Percentiles rank a stretch among this genome's conserved stretches.
Evolutionary conservation across 1,284 basidiomycete species (phyloP).

Genomic region (Trichosporon sp.): DNA sequence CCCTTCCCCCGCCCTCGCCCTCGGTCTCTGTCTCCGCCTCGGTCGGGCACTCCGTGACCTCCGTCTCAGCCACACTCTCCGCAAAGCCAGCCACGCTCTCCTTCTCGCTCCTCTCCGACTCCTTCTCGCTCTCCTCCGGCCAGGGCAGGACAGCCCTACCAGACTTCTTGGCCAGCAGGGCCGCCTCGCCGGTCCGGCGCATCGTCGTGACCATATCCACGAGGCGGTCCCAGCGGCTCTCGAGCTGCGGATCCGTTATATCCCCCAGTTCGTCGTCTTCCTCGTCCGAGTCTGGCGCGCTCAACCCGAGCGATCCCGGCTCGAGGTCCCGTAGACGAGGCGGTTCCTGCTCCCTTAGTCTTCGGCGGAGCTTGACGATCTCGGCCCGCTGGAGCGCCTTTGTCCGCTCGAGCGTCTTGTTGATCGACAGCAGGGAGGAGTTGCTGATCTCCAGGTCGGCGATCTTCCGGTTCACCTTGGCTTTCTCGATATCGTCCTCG

Average conservation of each 20-base stretch:
- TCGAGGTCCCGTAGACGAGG: background rate
- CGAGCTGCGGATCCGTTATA: conserved; percentile 33
- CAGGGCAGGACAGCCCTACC: background rate
- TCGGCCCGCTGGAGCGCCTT: conserved; percentile 43
- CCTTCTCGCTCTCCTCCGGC: background rate
- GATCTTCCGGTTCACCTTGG: conserved; percentile 42
- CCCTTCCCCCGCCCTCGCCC: no score
- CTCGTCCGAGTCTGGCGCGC: background rate
- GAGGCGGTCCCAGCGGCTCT: conserved; percentile 40
- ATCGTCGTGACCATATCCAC: conserved; percentile 29
- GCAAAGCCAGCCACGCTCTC: background rate
- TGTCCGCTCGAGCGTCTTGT: conserved; percentile 40
- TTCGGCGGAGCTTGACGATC: conserved; percentile 37
- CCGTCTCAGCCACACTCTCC: background rate
- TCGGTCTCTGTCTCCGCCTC: background rate
- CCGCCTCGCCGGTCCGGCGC: conserved; percentile 28
- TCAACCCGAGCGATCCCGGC: background rate
- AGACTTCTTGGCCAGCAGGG: conserved; percentile 14
- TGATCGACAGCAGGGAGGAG: conserved; percentile 43
- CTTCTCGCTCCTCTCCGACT: no score
- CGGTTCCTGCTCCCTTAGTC: conserved; percentile 26
- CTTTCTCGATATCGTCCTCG: conserved; percentile 19
- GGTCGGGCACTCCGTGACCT: background rate
- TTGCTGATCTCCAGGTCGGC: conserved; percentile 47
- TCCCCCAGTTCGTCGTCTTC: conserved; percentile 22